A percentile compares a stretch with the other conserved stretches of the same genome.
Evolutionary conservation across 331 rosid genomes (phyloP).

Genomic region (Pyrus hybrid): DNA sequence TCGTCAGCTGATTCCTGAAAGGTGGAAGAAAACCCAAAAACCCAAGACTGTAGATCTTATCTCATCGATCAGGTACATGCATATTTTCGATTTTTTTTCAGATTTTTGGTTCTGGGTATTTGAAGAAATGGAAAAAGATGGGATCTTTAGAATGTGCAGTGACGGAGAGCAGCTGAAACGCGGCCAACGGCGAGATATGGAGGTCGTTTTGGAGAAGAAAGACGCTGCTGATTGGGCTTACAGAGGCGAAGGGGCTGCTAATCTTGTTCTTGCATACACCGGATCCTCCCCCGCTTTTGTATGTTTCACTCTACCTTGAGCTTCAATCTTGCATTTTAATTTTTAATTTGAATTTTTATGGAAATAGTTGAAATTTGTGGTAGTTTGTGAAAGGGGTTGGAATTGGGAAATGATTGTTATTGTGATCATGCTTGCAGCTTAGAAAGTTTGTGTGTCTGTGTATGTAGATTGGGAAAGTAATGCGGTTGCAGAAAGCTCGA

Average conservation of each 20-base stretch:
- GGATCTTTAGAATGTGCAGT: neutral
- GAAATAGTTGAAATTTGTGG: neutral
- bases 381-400: neutral
- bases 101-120: neutral
- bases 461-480: conserved; percentile 74
- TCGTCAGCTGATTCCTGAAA: neutral
- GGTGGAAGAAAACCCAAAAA: neutral
- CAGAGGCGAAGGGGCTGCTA: conserved; percentile 97
- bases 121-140: neutral
- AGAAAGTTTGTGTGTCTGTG: neutral
- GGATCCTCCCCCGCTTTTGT: conserved; percentile 66
- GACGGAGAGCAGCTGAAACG: neutral
- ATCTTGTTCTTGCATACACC: conserved; percentile 72
- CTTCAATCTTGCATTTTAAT: neutral
- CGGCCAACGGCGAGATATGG: conserved; percentile 28
- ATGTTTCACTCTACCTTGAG: conserved; percentile 8
- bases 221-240: conserved; percentile 68
- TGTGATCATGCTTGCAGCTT: neutral
- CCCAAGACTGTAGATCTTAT: neutral
- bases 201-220: conserved; percentile 27
- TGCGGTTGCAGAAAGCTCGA: conserved; percentile 63
- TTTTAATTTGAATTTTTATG: neutral
- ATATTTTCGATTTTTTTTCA: neutral
- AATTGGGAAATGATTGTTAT: neutral
- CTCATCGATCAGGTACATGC: neutral